Evolutionary conservation across 2,329 filamentous ascomycete genomes (phyloP), one percentile per base, ranked within the genome.

Genomic region (Dactylella cylindrospora): DNA sequence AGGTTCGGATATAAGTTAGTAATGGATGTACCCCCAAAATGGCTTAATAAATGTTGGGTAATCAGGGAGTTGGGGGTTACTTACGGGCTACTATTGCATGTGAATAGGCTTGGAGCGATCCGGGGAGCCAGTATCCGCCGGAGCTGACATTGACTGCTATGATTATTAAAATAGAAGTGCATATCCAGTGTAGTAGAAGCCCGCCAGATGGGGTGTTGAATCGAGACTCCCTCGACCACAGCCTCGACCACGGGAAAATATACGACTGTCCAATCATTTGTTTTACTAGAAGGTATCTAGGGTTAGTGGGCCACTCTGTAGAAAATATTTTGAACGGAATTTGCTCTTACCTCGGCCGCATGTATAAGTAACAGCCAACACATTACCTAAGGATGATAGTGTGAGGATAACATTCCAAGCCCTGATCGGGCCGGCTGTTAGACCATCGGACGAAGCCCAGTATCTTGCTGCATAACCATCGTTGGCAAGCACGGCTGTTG

Each of bases 221-320:
- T 28, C 70, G 70, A 67, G 71, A 72, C 57, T 73, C 71, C 54
- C 70, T 70, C 15, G 71, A 70, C 68, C 71, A 72, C 36, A 72
- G 68, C 12, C 70, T 68, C 2, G 72, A 71, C 51, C 69, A 72
- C 3, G 72, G 72, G 43, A 73, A 65, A 23, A 73, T 68, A 5
- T 72, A 70, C 33, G 72, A 66, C 47, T 73, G 73, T 8, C 71
- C 71, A 19, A 73, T 70, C 67, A 73, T 72, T 49, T 73, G 72
- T 40, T 73, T 73, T 9, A 73, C 68, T 44, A 47, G 50, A n/a
- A n/a, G 35, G 12, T 15, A 19, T 35, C 49, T 39, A 41, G 39
- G 12, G 10, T 38, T 32, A 20, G 29, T 35, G n/a, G n/a, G n/a
- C n/a, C n/a, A n/a, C n/a, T n/a, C n/a, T n/a, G n/a, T n/a, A n/a